phyloP scores from a whole-genome alignment of 176 grass and related monocot species.

The Puccinellia tenuiflora region DNA sequence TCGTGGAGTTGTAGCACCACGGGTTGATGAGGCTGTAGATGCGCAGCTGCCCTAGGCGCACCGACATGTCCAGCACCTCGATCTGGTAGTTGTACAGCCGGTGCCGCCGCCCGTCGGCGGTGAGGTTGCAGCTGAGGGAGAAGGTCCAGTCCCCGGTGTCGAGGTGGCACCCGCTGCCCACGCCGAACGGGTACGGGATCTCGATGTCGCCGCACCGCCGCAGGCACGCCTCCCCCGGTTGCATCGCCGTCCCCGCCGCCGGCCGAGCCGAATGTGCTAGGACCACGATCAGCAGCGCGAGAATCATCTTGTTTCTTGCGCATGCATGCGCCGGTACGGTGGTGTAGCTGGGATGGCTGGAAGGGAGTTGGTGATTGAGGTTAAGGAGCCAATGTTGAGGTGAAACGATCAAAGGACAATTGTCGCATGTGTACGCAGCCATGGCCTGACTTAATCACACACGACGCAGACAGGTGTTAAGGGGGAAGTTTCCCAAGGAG shows the following conservation, averaged over 20 bases:
- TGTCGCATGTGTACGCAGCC: background rate
- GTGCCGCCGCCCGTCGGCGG: background rate
- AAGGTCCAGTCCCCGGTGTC: slow-evolving; percentile 58
- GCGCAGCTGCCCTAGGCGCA: slow-evolving; percentile 29
- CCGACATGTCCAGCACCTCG: slow-evolving; percentile 43
- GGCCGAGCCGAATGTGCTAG: background rate
- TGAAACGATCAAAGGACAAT: slow-evolving; percentile 4
- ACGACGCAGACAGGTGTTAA: background rate
- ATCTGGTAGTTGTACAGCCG: slow-evolving; percentile 43
- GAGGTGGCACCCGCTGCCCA: slow-evolving; percentile 47
- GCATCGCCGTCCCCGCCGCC: slow-evolving; percentile 9
- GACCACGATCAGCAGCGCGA: background rate
- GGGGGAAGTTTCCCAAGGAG: background rate
- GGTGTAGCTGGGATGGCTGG: background rate
- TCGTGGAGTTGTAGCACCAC: slow-evolving; percentile 50
- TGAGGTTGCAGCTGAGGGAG: slow-evolving; percentile 33
- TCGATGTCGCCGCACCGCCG: slow-evolving; percentile 45
- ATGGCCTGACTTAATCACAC: background rate
- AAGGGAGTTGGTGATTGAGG: background rate
- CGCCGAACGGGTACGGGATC: slow-evolving; percentile 79
- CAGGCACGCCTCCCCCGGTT: slow-evolving; percentile 28
- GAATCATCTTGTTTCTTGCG: background rate
- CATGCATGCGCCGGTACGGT: background rate
- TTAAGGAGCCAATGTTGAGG: background rate
- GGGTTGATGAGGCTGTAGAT: slow-evolving; percentile 36